phyloP scores from a whole-genome alignment of 116 monocot species.

The Iris pallida region DNA sequence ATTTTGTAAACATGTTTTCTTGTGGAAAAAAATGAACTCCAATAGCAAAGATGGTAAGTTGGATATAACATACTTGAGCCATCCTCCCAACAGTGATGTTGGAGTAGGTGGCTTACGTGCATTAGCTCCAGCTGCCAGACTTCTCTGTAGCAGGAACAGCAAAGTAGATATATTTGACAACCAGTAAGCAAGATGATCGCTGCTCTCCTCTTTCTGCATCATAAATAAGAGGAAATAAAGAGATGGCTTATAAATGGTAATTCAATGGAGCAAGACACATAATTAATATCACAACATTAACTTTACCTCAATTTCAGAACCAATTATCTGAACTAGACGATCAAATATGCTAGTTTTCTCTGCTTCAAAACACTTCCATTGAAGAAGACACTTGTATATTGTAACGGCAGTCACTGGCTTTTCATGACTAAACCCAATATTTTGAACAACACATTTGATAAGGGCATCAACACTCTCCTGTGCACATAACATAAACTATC shows the following conservation, averaged over 20 bases:
- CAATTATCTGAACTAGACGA: constrained; percentile 71
- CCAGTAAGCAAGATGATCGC: constrained; percentile 57
- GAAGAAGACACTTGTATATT: constrained; percentile 73
- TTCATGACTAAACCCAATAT: constrained; percentile 61
- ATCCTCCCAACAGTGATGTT: background rate
- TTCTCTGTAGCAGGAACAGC: constrained; percentile 46
- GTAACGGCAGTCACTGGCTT: constrained; percentile 79
- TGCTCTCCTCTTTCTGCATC: background rate
- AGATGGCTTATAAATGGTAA: too few species aligned
- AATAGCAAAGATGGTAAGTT: too few species aligned
- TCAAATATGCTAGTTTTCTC: constrained; percentile 85
- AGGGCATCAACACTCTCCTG: constrained; percentile 61
- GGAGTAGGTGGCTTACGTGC: background rate
- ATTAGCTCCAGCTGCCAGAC: constrained; percentile 26
- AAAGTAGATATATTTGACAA: constrained; percentile 65
- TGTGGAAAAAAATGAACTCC: too few species aligned
- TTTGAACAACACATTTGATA: constrained; percentile 48
- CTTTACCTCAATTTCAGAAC: constrained; percentile 74
- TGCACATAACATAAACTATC: background rate
- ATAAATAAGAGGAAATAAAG: background rate
- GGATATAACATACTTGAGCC: background rate
- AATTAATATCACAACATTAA: too few species aligned
- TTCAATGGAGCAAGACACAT: too few species aligned
- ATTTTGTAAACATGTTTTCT: background rate
- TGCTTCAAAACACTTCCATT: constrained; percentile 84